A percentile compares a stretch with the other conserved stretches of the same genome.
Conservation (phyloP, 2,329 filamentous ascomycete genomes). For the Claviceps sp. region DNA sequence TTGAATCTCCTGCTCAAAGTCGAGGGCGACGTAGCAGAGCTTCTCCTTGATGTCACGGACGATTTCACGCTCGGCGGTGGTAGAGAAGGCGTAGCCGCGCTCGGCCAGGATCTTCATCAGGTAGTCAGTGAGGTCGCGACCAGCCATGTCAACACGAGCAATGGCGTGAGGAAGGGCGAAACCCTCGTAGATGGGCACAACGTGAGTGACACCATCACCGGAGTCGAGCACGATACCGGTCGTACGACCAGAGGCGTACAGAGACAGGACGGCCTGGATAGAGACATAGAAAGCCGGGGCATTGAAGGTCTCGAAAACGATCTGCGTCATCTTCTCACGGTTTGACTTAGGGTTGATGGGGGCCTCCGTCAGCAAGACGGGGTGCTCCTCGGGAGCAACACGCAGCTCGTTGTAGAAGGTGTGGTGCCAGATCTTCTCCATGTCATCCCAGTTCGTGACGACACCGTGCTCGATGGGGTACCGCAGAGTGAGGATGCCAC, state of each 20-base stretch:
- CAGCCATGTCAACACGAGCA: constrained; percentile 99
- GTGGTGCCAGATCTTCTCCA: constrained; percentile 99
- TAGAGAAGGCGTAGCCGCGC: constrained; percentile 99
- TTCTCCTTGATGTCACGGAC: constrained; percentile 99
- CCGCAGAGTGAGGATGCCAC: constrained; percentile 99
- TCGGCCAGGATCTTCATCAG: constrained; percentile 99
- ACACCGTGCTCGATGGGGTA: constrained; percentile 99
- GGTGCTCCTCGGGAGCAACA: constrained; percentile 99
- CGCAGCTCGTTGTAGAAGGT: constrained; percentile 99
- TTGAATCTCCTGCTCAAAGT: constrained; percentile 99
- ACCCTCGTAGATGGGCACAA: constrained; percentile 99
- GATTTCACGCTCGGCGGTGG: constrained; percentile 99
- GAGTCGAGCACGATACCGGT: constrained; percentile 99
- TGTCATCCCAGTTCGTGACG: constrained; percentile 99
- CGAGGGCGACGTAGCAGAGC: constrained; percentile 99
- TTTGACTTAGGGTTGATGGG: constrained; percentile 99
- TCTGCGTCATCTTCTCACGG: constrained; percentile 99
- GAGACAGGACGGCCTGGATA: constrained; percentile 97
- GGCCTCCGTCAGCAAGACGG: constrained; percentile 95
- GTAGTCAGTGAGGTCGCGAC: constrained; percentile 99
- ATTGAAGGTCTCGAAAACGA: constrained; percentile 99
- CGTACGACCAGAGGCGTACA: constrained; percentile 99
- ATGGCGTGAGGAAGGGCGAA: constrained; percentile 99
- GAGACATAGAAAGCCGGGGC: constrained; percentile 99
- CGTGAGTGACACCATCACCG: constrained; percentile 99